Evolutionary conservation across 495 filamentous ascomycete species (phyloP), one percentile per base, ranked within the genome.

Genomic region (Penicillium daleae): DNA sequence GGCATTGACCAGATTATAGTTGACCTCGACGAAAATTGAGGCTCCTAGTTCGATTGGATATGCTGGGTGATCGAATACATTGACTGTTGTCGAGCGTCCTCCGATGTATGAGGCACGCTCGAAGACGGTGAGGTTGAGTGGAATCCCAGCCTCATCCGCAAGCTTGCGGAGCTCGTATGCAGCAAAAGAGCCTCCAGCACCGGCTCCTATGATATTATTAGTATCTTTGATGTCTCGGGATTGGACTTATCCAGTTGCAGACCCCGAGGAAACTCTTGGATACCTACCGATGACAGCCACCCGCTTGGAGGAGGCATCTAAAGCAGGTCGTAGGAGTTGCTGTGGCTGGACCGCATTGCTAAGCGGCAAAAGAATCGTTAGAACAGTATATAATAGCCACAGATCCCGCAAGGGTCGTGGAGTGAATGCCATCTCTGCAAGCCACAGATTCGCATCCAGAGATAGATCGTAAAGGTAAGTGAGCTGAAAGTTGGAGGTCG

Each of bases 11-110:
- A 98, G 85, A 67, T 93, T 96, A 17, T 86, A 75, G 71, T 99
- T 99, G 46, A 91, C 85, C 46, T 90, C 71, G 29, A 98, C 92
- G 70, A 99, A 99, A 65, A 98, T 96, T 32, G 88, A 93, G 37
- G 90, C 96, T 9, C 95, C 95, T 1, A 97, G 83, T 66, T 99
- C 95, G 50, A 97, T 84, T 6, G 91, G 92, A 49, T 86, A 75
- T 0, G 79, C 68, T 5, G 89, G 81, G 66, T 95, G 82, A 63
- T 86, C 85, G 63, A 90, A 92, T 0, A 87, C 90, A 71, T 96
- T 83, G 35, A 97, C 89, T 21, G 95, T 98, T 7, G 92, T 95
- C 26, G 91, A 91, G 13, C 95, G 90, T 27, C 95, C 95, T 3
- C 95, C 96, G 31, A 97, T 82, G 70, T 90, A 92, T 27, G 81